A percentile compares a stretch with the other conserved stretches of the same genome.
These are phyloP conservation scores for Friedmanniomyces endolithicus DNA, from an alignment of 495 filamentous ascomycete species.

Conservation along the genomic window DNA sequence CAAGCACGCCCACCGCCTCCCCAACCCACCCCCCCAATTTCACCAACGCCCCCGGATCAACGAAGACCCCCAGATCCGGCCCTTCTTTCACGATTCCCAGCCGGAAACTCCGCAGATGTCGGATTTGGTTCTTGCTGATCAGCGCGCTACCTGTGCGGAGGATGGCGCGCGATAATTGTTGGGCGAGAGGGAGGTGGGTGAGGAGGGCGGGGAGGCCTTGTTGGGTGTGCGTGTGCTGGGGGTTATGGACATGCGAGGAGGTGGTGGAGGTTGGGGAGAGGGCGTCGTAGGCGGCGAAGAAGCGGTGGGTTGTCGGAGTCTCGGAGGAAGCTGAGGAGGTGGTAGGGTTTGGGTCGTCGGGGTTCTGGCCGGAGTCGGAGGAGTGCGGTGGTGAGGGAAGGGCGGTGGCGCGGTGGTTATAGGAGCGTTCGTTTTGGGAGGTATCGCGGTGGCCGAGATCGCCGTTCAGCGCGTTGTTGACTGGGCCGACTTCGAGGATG, in stretches of 20 bases:
- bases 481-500: constrained; percentile 74
- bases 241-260: constrained; percentile 41
- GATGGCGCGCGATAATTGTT: constrained; percentile 82
- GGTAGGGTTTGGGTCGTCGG: too few species aligned
- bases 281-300: constrained; percentile 91
- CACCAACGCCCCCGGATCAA: constrained; percentile 78
- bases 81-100: constrained; percentile 94
- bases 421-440: background rate
- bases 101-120: constrained; percentile 79
- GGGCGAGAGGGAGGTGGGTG: constrained; percentile 65
- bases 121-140: constrained; percentile 86
- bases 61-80: constrained; percentile 77
- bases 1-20: constrained; percentile 82
- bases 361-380: constrained; percentile 11
- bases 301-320: constrained; percentile 52
- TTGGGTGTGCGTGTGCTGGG: constrained; percentile 29
- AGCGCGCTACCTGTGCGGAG: constrained; percentile 83
- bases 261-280: constrained; percentile 44
- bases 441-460: too few species aligned
- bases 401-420: constrained; percentile 9
- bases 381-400: constrained; percentile 18
- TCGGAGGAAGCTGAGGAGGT: constrained; percentile 40
- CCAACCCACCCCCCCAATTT: constrained; percentile 90
- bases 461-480: background rate
- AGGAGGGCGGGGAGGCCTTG: constrained; percentile 60